Conservation (phyloP, 2,329 filamentous ascomycete genomes). For the Pyricularia grisea region DNA sequence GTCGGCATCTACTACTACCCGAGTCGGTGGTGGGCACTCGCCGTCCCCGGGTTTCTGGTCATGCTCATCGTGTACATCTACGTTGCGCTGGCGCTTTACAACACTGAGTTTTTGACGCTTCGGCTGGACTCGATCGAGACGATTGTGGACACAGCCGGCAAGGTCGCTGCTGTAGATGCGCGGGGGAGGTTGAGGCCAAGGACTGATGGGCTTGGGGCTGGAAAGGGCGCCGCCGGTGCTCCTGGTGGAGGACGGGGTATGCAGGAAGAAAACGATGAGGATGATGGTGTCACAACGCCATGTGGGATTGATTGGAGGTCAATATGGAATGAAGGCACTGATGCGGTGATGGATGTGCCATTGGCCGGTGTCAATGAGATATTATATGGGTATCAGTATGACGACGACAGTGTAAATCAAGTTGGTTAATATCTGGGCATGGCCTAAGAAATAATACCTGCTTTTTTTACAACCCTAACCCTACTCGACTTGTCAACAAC, state of each 20-base stretch:
- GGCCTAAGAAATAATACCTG: not conserved
- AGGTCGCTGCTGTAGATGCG: conserved; percentile 72
- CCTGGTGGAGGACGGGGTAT: conserved; percentile 15
- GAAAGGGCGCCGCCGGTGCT: conserved; percentile 22
- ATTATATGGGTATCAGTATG: conserved; percentile 56
- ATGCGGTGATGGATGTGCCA: conserved; percentile 95
- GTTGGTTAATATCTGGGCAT: not conserved
- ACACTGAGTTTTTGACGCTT: conserved; percentile 79
- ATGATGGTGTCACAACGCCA: conserved; percentile 7
- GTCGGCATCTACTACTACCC: conserved; percentile 96
- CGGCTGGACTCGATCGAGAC: conserved; percentile 75
- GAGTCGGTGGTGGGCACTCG: conserved; percentile 94
- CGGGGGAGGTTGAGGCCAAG: conserved; percentile 44
- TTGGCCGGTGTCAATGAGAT: conserved; percentile 93
- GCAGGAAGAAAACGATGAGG: conserved; percentile 22
- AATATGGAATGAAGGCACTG: conserved; percentile 86
- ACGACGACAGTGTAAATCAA: conserved; percentile 6
- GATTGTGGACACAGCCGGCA: conserved; percentile 81
- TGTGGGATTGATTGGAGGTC: conserved; percentile 57
- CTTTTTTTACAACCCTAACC: not conserved
- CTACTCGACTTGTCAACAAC: not conserved
- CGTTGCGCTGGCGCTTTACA: conserved; percentile 83
- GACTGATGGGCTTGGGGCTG: conserved; percentile 25
- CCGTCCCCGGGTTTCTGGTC: conserved; percentile 82
- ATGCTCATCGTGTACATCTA: conserved; percentile 89